A percentile compares a stretch with the other conserved stretches of the same genome.
phyloP scores from a whole-genome alignment of 108 stramenopile species.

The Cyclotella sp. region DNA sequence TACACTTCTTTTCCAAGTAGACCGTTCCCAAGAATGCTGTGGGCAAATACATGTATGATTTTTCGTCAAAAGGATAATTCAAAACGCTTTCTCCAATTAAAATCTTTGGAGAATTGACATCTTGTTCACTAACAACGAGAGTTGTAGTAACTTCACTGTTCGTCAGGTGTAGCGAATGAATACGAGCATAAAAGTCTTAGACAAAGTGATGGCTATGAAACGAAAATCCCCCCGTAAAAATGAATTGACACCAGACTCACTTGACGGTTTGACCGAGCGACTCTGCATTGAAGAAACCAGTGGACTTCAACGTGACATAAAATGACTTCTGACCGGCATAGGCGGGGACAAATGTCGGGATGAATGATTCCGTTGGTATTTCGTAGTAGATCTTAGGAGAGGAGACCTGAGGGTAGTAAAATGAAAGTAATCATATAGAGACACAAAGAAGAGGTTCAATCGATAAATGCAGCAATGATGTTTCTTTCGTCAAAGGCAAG shows the following conservation, averaged over 20 bases:
- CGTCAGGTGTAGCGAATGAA: no score
- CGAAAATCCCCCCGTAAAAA: background rate
- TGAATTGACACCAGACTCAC: background rate
- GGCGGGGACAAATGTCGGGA: slow-evolving; percentile 3
- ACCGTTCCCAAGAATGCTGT: slow-evolving; percentile 25
- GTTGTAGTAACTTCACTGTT: background rate
- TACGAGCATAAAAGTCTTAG: background rate
- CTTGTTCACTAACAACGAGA: background rate
- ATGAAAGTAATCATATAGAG: background rate
- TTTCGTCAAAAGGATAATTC: slow-evolving; percentile 7
- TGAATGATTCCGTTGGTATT: slow-evolving; percentile 22
- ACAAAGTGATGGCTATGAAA: background rate
- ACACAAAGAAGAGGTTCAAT: no score
- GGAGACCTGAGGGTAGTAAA: background rate
- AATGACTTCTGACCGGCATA: slow-evolving; percentile 38
- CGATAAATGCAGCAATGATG: background rate
- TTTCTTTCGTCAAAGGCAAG: background rate
- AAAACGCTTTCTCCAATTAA: slow-evolving; percentile 29
- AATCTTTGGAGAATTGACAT: slow-evolving; percentile 12
- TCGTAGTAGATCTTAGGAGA: slow-evolving; percentile 3
- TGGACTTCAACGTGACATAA: slow-evolving; percentile 14
- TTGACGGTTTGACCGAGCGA: background rate
- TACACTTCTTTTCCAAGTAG: slow-evolving; percentile 27
- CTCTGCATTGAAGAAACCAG: slow-evolving; percentile 1
- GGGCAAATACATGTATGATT: slow-evolving; percentile 1